Base-by-base conservation (phyloP, 306 rosid species). In the Corylus americana region DNA sequence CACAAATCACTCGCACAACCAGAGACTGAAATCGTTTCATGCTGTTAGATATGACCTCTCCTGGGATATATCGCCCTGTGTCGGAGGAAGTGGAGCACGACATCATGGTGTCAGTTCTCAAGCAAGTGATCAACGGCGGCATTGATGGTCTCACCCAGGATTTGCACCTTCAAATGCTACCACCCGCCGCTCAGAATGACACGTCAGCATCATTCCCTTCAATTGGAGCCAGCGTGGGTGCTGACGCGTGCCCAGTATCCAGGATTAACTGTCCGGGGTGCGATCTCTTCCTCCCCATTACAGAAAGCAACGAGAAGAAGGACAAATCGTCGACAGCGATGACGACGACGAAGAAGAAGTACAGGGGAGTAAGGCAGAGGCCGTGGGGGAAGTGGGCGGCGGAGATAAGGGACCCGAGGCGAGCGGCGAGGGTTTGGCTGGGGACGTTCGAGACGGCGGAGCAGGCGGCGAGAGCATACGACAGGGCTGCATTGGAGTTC, bases 301-400 rank as follows among this genome's bases (percentile, higher is more conserved):
- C 53, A 25, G 51, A 20, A 7, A 42, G 8, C 54, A 6, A 17
- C 14, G 44, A 4, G 20, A 12, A 58, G 11, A 27, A 45, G 63
- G n/a, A 11, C 11, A 44, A 42, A 22, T 35, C 1, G n/a, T 31
- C 7, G 59, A 53, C 11, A 71, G 69, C 70, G 48, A 48, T 31
- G 31, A 14, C 11, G 3, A 79, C 44, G 6, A 42, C 6, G 45
- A 25, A 11, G 14, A 44, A 61, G 20, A 74, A 74, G 5, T 84
- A 83, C 85, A 82, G 89, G 67, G 95, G 95, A 55, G 95, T 89
- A 76, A 76, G 92, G 64, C 89, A 82, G 81, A 87, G 91, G 80
- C 90, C 90, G 1, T 83, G 92, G 91, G 92, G 95, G 17, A 91
- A 88, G 53, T 91, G 92, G 92, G 92, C 88, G 9, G 90, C 90